phyloP scores from a whole-genome alignment of 1,284 basidiomycete species.

The Fomes fomentarius region DNA sequence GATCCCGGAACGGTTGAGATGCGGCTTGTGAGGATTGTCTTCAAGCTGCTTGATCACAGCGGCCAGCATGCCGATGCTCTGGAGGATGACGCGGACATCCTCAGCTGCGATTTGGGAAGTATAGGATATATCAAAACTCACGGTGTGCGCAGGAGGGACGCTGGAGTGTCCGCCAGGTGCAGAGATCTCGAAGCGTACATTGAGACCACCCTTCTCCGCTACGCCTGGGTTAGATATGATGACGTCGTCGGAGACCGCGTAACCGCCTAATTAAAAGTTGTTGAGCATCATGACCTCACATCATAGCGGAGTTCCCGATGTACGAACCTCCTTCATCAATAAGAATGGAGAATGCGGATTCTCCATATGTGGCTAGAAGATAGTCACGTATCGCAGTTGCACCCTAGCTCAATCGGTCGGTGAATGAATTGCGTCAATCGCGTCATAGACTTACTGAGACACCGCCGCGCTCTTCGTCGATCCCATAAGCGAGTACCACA shows the following conservation, averaged over 20 bases:
- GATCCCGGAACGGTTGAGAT: slow-evolving; percentile 35
- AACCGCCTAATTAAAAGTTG: slow-evolving; percentile 31
- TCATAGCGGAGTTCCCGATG: neutral
- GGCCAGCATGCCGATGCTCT: slow-evolving; percentile 62
- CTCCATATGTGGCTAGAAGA: slow-evolving; percentile 53
- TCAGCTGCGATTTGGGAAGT: neutral
- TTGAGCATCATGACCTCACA: too few species aligned
- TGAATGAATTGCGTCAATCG: too few species aligned
- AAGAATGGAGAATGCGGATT: slow-evolving; percentile 57
- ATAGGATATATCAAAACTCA: slow-evolving; percentile 27
- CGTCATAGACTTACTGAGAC: slow-evolving; percentile 39
- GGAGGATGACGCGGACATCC: neutral
- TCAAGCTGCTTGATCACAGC: slow-evolving; percentile 55
- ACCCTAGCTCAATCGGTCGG: slow-evolving; percentile 39
- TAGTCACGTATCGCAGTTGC: slow-evolving; percentile 50
- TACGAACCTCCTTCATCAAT: slow-evolving; percentile 52
- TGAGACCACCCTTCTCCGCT: slow-evolving; percentile 68
- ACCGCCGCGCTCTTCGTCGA: slow-evolving; percentile 70
- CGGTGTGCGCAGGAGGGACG: slow-evolving; percentile 59
- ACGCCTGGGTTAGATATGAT: slow-evolving; percentile 54
- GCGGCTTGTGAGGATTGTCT: slow-evolving; percentile 44
- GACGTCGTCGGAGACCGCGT: slow-evolving; percentile 36
- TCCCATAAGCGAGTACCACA: slow-evolving; percentile 67
- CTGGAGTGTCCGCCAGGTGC: slow-evolving; percentile 72
- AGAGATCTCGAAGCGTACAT: slow-evolving; percentile 53